Evolutionary conservation across 176 grass and related monocot species (phyloP), one percentile per base, ranked within the genome.

Genomic region (Hordeum marinum): DNA sequence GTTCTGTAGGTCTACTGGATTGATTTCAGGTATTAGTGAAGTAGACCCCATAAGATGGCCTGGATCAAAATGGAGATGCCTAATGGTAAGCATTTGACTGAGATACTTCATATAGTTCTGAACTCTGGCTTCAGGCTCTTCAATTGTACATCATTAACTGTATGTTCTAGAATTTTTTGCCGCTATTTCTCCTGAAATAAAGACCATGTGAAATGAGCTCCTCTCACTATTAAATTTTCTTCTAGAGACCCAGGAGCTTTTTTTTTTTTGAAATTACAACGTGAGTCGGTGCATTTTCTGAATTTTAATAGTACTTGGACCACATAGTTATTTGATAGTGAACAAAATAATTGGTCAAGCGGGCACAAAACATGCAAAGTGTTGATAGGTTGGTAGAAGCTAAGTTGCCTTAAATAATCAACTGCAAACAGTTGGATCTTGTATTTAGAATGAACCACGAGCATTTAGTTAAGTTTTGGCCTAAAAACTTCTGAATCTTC

Each of bases 21-120:
- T 96, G 71, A 78, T 99, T 87, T 89, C 91, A 39, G 93, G 90
- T 72, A 89, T 99, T 75, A 89, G 78, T 86, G 91, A 99, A 80
- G 68, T 92, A 76, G 93, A 96, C 58, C 88, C 90, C 39, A 87
- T 83, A 75, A 79, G 61, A 77, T 99, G 96, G 96, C 91, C 96
- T 87, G 93, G 91, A 82, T 99, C 96, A 68, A 95, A 94, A 82
- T 99, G 96, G 93, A 99, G 84, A 91, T 99, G 93, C 84, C 83
- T 99, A 57, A 9, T 80, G 86, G 96, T 99, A 96, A 48, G 78
- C 48, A 80, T 77, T 87, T 88, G 73, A 72, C 43, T 18, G 21
- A 68, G 21, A 59, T 61, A 36, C 6, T 75, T 7, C 13, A 52
- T 81, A 63, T 21, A 46, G 25, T 75, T 79, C 35, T 78, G 10